Evolutionary conservation across 2,329 filamentous ascomycete species (phyloP), one percentile per base, ranked within the genome.

Genomic region (Penicillium sp.): DNA sequence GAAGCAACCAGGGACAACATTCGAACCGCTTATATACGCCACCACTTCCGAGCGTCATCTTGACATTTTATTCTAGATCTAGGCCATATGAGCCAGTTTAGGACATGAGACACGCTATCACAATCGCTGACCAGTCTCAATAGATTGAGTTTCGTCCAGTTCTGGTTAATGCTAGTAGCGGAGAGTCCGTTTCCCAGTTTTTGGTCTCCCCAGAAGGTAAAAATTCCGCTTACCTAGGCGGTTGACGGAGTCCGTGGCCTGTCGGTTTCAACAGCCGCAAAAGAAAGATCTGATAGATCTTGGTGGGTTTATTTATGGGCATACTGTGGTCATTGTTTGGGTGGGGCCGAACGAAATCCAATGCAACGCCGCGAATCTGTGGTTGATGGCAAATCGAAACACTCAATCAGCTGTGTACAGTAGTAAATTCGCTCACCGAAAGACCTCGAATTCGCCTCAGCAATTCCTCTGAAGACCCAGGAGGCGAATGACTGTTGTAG

Each of bases 1-100:
- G 49, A 59, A 57, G n/a, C 24, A 57, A 63, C 62, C 61, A 62
- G 56, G 61, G 59, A 55, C 54, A 57, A 18, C n/a, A n/a, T n/a
- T n/a, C n/a, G n/a, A n/a, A n/a, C 19, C 43, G 24, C 29, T 39
- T 46, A 36, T 40, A 45, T 36, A 29, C 50, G 54, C 62, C 61
- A 56, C 60, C 54, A 52, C 58, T 34, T 16, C 48, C 21, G 34
- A 60, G 62, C 64, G 64, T 66, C 64, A 64, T 56, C 45, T 65
- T 66, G 53, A 66, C 56, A 58, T 55, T 56, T 43, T 29, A 46
- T n/a, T 34, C n/a, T n/a, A 14, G 54, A 58, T 59, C 60, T 65
- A 58, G 63, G 48, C 56, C 60, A 40, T 52, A 16, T 5, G 13
- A 46, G n/a, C 23, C 31, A 37, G 21, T 53, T 46, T 24, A 21